A percentile compares a stretch with the other conserved stretches of the same genome.
These are phyloP conservation scores for Funneliformis mosseae DNA, from an alignment of 192 early-diverging fungal genomes.

Conservation along the genomic window DNA sequence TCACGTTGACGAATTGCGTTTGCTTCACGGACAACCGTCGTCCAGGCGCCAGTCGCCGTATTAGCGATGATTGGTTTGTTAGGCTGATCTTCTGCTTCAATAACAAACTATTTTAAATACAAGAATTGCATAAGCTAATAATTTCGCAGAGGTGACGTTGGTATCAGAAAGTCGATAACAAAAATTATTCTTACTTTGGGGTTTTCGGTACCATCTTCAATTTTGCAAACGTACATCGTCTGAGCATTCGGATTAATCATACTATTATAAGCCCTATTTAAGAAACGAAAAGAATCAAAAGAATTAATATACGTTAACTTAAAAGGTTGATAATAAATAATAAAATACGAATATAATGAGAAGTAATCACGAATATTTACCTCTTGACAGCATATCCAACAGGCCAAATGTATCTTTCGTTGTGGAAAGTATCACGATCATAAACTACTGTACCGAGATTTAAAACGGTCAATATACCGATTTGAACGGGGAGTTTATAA, in stretches of 20 bases:
- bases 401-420: slow-evolving; percentile 90
- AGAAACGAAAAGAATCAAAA: neutral
- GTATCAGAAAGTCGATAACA: neutral
- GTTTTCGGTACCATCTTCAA: slow-evolving; percentile 77
- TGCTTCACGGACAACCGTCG: slow-evolving; percentile 71
- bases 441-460: slow-evolving; percentile 72
- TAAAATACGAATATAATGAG: too few relatives aligned
- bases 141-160: neutral
- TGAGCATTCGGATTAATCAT: slow-evolving; percentile 54
- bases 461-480: slow-evolving; percentile 78
- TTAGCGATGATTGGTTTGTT: slow-evolving; percentile 69
- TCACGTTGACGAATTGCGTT: slow-evolving; percentile 80
- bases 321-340: neutral
- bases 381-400: slow-evolving; percentile 77
- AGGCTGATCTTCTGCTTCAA: slow-evolving; percentile 80
- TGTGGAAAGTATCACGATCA: slow-evolving; percentile 81
- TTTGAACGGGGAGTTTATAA: slow-evolving; percentile 73
- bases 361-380: slow-evolving; percentile 25
- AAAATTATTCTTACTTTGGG: slow-evolving; percentile 47
- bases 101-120: slow-evolving; percentile 64
- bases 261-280: slow-evolving; percentile 54
- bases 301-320: neutral
- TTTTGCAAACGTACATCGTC: slow-evolving; percentile 72
- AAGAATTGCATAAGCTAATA: neutral
- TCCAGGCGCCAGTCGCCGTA: slow-evolving; percentile 92